These are phyloP conservation scores for Anthoceros angustus DNA, from an alignment of 225 moss, liverwort and hornwort genomes.

Conservation along the genomic window DNA sequence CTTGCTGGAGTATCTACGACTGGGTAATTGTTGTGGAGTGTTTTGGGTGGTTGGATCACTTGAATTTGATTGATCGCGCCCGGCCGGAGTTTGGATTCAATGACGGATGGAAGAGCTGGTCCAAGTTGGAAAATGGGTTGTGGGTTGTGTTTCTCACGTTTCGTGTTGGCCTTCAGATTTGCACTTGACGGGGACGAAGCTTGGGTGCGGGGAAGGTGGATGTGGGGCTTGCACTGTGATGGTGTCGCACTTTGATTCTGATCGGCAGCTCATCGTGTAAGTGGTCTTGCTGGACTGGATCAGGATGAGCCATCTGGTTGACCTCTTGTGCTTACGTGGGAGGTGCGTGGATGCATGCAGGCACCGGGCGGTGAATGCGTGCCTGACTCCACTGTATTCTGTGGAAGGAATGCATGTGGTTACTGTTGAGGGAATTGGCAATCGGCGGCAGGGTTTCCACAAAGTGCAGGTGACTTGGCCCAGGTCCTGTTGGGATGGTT, in stretches of 20 bases:
- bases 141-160: not conserved
- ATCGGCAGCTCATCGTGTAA: constrained; percentile 20
- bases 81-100: not conserved
- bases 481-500: not conserved
- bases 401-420: constrained; percentile 97
- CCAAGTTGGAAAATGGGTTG: not conserved
- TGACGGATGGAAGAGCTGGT: not conserved
- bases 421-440: constrained; percentile 88
- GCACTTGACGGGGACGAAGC: constrained; percentile 83
- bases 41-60: not conserved
- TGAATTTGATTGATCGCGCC: not conserved
- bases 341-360: constrained; percentile 17
- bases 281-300: not conserved
- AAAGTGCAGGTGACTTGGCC: constrained; percentile 51
- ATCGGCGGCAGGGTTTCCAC: constrained; percentile 74
- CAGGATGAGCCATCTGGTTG: not conserved
- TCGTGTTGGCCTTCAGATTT: constrained; percentile 23
- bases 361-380: constrained; percentile 90
- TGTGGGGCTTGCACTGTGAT: constrained; percentile 98
- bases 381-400: constrained; percentile 78
- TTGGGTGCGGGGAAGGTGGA: constrained; percentile 95
- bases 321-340: not conserved
- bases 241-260: constrained; percentile 68
- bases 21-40: not conserved
- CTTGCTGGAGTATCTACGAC: constrained; percentile 82